Percentiles rank a stretch among this genome's conserved stretches.
Conservation (phyloP, 768 basidiomycete species). For the Lactifluus piperatus region DNA sequence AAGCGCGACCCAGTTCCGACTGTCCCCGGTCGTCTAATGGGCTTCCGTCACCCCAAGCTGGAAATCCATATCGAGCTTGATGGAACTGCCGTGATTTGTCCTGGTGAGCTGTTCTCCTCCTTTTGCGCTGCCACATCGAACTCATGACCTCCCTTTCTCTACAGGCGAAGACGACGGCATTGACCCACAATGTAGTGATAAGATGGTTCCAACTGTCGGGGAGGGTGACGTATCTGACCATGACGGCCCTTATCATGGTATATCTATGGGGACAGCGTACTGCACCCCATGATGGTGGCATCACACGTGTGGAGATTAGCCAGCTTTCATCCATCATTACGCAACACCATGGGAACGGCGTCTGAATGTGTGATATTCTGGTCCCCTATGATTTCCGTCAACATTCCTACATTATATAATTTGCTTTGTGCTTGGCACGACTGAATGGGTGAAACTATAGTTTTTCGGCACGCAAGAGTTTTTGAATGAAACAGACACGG, state of each 20-base stretch:
- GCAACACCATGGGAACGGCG: too few species aligned
- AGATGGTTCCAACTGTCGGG: slow-evolving; percentile 42
- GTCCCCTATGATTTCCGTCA: too few species aligned
- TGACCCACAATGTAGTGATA: slow-evolving; percentile 44
- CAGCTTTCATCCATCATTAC: background rate
- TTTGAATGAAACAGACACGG: too few species aligned
- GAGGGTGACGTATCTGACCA: slow-evolving; percentile 37
- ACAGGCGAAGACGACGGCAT: slow-evolving; percentile 42
- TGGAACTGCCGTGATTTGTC: slow-evolving; percentile 6
- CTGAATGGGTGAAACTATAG: too few species aligned
- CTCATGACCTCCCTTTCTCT: background rate
- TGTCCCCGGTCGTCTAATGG: slow-evolving; percentile 13
- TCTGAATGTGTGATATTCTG: too few species aligned
- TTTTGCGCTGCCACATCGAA: background rate
- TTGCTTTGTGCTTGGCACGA: too few species aligned
- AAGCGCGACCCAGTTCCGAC: slow-evolving; percentile 14
- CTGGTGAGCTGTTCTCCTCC: background rate
- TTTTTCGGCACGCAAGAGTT: too few species aligned
- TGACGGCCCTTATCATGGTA: slow-evolving; percentile 47
- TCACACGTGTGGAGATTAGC: background rate
- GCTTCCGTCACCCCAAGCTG: slow-evolving; percentile 8
- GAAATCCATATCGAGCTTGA: slow-evolving; percentile 15
- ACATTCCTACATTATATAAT: too few species aligned
- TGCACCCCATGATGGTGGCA: slow-evolving; percentile 20
- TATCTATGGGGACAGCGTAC: slow-evolving; percentile 44